A percentile compares a stretch with the other conserved stretches of the same genome.
Evolutionary conservation across 352 stramenopile genomes (phyloP).

Genomic region (Phytophthora megakarya): DNA sequence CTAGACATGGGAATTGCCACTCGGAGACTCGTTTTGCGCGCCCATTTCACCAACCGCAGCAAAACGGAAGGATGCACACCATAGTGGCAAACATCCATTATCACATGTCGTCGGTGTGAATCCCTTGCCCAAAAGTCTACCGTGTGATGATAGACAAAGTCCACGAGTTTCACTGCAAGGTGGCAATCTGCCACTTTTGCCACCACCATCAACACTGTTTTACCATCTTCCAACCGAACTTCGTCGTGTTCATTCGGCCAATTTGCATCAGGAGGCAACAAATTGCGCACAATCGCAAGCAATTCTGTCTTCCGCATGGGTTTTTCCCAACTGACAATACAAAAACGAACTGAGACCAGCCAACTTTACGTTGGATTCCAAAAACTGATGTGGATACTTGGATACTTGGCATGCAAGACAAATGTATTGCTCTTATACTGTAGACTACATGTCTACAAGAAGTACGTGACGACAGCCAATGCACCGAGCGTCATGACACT

Average conservation of each 20-base stretch:
- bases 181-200: not conserved
- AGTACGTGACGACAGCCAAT: slow-evolving; percentile 27
- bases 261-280: slow-evolving; percentile 3
- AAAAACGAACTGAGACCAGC: not conserved
- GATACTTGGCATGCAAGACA: too few relatives aligned
- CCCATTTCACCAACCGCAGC: slow-evolving; percentile 22
- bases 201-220: slow-evolving; percentile 24
- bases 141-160: slow-evolving; percentile 14
- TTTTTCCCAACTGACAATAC: not conserved
- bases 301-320: slow-evolving; percentile 11
- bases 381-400: too few relatives aligned
- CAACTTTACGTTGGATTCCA: too few relatives aligned
- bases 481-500: slow-evolving; percentile 27
- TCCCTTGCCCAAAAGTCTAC: slow-evolving; percentile 22
- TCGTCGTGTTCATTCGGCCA: slow-evolving; percentile 2
- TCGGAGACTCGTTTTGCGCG: slow-evolving; percentile 12
- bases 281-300: slow-evolving; percentile 1
- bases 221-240: slow-evolving; percentile 3
- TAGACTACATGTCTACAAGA: slow-evolving; percentile 38
- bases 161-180: slow-evolving; percentile 28
- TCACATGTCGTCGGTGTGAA: slow-evolving; percentile 17
- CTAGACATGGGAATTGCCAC: slow-evolving; percentile 19
- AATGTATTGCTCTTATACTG: too few relatives aligned
- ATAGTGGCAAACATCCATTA: slow-evolving; percentile 22
- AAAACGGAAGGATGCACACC: slow-evolving; percentile 17